These are phyloP conservation scores for Hymenotorrendiella dingleyae DNA, from an alignment of 2,329 filamentous ascomycete genomes.

Conservation along the genomic window DNA sequence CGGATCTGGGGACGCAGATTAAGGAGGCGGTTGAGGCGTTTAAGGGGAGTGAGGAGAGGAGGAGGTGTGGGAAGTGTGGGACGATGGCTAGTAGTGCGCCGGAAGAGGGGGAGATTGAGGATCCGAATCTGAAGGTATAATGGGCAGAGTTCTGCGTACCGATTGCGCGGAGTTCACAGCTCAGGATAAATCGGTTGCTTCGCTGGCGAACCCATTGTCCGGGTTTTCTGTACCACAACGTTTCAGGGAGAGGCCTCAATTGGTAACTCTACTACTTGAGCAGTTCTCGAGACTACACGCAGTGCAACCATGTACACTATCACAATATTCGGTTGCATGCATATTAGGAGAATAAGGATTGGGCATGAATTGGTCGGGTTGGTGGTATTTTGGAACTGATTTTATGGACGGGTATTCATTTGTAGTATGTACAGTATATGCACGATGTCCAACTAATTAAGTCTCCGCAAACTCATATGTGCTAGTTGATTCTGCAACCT, in stretches of 20 bases:
- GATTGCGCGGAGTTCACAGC: no score
- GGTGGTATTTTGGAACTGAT: not conserved
- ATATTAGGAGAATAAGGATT: not conserved
- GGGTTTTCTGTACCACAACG: no score
- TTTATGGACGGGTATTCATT: conserved; percentile 3
- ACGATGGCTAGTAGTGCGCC: conserved; percentile 67
- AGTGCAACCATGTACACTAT: no score
- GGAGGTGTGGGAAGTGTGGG: conserved; percentile 75
- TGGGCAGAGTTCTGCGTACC: not conserved
- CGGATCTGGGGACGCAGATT: conserved; percentile 87
- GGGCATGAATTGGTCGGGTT: not conserved
- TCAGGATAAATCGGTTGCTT: no score
- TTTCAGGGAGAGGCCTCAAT: no score
- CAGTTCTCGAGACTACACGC: no score
- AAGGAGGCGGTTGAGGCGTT: conserved; percentile 86
- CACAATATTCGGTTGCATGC: not conserved
- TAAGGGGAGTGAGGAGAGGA: conserved; percentile 59
- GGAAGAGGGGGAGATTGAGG: conserved; percentile 49
- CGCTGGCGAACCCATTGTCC: no score
- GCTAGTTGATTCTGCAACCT: conserved; percentile 71
- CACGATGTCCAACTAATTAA: conserved; percentile 33
- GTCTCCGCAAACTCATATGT: conserved; percentile 74
- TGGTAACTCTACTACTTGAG: no score
- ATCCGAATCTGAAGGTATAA: conserved; percentile 46
- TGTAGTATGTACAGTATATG: conserved; percentile 6